phyloP scores from a whole-genome alignment of 2,329 filamentous ascomycete species.

The Chaetomiaceae sp. region DNA sequence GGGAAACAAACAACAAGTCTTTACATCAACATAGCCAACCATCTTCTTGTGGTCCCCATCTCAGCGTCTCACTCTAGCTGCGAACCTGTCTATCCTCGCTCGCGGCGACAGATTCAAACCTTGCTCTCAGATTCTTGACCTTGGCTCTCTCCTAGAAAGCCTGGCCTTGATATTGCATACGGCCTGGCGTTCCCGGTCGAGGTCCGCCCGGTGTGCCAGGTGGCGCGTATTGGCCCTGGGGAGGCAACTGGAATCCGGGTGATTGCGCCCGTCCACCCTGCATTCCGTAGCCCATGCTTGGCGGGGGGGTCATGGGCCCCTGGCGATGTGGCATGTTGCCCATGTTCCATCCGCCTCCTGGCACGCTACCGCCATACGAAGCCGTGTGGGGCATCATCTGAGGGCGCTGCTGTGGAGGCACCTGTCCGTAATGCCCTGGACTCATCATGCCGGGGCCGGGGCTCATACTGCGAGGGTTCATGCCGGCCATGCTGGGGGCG shows the following conservation, averaged over 20 bases:
- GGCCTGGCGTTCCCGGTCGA: slow-evolving; percentile 25
- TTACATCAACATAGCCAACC: not conserved
- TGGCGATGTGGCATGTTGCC: slow-evolving; percentile 20
- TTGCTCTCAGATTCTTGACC: slow-evolving; percentile 19
- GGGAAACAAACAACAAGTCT: not conserved
- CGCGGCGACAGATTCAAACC: slow-evolving; percentile 14
- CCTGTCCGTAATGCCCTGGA: slow-evolving; percentile 12
- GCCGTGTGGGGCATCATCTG: slow-evolving; percentile 24
- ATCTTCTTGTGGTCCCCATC: not conserved
- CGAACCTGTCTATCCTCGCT: not conserved
- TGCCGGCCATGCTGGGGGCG: slow-evolving; percentile 22
- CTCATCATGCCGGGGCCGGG: slow-evolving; percentile 22
- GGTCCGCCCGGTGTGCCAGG: slow-evolving; percentile 24
- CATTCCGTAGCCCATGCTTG: slow-evolving; percentile 6
- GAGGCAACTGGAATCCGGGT: slow-evolving; percentile 23
- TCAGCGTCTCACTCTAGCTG: not conserved
- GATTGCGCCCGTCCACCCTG: slow-evolving; percentile 20
- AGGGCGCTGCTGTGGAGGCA: slow-evolving; percentile 19
- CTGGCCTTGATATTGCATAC: slow-evolving; percentile 31
- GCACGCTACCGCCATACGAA: slow-evolving; percentile 15
- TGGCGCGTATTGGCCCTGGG: slow-evolving; percentile 30
- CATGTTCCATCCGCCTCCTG: slow-evolving; percentile 17
- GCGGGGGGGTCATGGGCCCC: slow-evolving; percentile 13
- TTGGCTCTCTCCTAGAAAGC: slow-evolving; percentile 29
- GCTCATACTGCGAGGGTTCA: slow-evolving; percentile 24